These are phyloP conservation scores for Bruguiera sexangula DNA, from an alignment of 345 rosid genomes.

Conservation along the genomic window DNA sequence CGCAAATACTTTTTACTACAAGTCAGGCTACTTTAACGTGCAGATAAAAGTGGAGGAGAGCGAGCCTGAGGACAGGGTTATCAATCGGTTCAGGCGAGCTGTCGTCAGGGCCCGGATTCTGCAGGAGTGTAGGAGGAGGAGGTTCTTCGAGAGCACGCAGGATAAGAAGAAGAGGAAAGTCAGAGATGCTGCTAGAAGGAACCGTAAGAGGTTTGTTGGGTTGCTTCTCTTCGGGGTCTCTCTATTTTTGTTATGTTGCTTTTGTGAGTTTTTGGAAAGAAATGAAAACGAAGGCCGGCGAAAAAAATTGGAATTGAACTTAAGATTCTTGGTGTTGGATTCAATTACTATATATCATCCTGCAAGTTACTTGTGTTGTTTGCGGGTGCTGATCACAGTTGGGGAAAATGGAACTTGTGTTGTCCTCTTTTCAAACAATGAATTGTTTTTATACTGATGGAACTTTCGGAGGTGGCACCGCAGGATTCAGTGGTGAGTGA, in stretches of 20 bases:
- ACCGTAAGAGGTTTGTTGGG: constrained; percentile 28
- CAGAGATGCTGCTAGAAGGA: constrained; percentile 33
- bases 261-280: neutral
- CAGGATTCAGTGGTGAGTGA: too few species aligned
- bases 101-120: constrained; percentile 31
- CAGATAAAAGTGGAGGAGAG: constrained; percentile 31
- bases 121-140: constrained; percentile 33
- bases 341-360: too few species aligned
- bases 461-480: too few species aligned
- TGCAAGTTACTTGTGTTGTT: too few species aligned
- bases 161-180: constrained; percentile 35
- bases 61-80: constrained; percentile 41
- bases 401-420: too few species aligned
- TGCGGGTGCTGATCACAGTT: too few species aligned
- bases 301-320: too few species aligned
- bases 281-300: too few species aligned
- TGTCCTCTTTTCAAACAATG: too few species aligned
- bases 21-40: constrained; percentile 30
- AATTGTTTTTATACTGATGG: too few species aligned
- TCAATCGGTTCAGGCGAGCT: constrained; percentile 32
- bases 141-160: constrained; percentile 35
- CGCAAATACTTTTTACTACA: constrained; percentile 30
- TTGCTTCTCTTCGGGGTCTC: neutral
- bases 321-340: too few species aligned
- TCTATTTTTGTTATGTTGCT: neutral